Percentiles rank a stretch among this genome's conserved stretches.
Conservation (phyloP, 257 asterid species). For the Mentha longifolia region DNA sequence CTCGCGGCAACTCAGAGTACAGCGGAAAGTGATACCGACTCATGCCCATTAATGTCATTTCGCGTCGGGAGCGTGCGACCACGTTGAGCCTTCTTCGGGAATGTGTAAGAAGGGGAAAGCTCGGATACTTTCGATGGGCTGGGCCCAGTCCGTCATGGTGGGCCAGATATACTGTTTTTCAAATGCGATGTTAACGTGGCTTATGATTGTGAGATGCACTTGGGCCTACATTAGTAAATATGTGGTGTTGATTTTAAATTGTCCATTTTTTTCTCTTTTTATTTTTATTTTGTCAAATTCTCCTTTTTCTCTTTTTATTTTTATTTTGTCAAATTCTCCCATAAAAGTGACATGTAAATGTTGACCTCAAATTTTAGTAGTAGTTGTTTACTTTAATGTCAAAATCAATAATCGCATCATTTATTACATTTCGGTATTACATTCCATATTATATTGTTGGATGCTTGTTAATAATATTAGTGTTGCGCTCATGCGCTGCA, state of each 20-base stretch:
- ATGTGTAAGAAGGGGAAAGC: slow-evolving; percentile 30
- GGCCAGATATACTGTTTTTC: slow-evolving; percentile 19
- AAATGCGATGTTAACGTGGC: background rate
- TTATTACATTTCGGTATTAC: too few relatives aligned
- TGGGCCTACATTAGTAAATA: background rate
- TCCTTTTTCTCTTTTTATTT: background rate
- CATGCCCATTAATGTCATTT: slow-evolving; percentile 39
- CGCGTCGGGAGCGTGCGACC: slow-evolving; percentile 1
- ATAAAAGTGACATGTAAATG: too few relatives aligned
- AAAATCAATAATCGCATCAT: too few relatives aligned
- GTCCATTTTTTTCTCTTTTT: background rate
- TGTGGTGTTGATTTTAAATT: background rate
- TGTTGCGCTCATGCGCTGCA: too few relatives aligned
- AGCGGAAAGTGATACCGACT: too few relatives aligned
- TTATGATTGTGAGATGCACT: slow-evolving; percentile 1
- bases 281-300: background rate
- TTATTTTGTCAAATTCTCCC: background rate
- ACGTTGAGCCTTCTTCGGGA: slow-evolving; percentile 37
- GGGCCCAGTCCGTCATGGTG: slow-evolving; percentile 26
- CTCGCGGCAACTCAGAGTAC: background rate
- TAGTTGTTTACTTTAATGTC: too few relatives aligned
- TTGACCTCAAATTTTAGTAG: too few relatives aligned
- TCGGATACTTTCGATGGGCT: background rate
- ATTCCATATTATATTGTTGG: too few relatives aligned
- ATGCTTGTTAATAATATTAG: too few relatives aligned